phyloP scores from a whole-genome alignment of 768 basidiomycete genomes.

The Pleurotus tuber-regium region DNA sequence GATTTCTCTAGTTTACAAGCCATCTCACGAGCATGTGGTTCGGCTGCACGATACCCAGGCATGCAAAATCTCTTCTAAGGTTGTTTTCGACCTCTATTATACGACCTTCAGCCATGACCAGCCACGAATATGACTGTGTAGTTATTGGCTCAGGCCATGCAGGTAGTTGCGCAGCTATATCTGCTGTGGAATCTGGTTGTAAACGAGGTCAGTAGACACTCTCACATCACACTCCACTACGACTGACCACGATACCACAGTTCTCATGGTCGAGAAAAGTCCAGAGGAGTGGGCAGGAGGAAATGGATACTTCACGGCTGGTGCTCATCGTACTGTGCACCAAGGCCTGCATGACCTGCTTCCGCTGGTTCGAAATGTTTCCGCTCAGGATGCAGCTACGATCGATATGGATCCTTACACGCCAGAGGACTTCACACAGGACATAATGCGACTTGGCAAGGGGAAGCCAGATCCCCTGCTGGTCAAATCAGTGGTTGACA shows the following conservation, averaged over 20 bases:
- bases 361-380: conserved; percentile 47
- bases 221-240: background rate
- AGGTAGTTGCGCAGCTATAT: conserved; percentile 61
- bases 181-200: conserved; percentile 59
- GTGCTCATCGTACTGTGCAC: conserved; percentile 65
- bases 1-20: no score
- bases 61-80: conserved; percentile 3
- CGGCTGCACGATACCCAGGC: background rate
- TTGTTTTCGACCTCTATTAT: background rate
- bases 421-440: conserved; percentile 47
- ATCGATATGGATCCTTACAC: conserved; percentile 65
- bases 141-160: conserved; percentile 68
- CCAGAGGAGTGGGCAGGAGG: conserved; percentile 64
- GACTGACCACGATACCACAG: conserved; percentile 21
- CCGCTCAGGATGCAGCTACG: conserved; percentile 35
- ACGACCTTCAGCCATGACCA: background rate
- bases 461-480: conserved; percentile 47
- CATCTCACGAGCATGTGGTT: background rate
- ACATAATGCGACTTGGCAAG: conserved; percentile 59
- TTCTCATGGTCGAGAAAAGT: conserved; percentile 66
- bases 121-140: conserved; percentile 46
- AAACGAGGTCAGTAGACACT: conserved; percentile 34
- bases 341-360: conserved; percentile 59
- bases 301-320: conserved; percentile 73
- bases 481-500: conserved; percentile 49